Evolutionary conservation across 2,329 filamentous ascomycete species (phyloP).

Genomic region (Colletotrichum brevisporum): DNA sequence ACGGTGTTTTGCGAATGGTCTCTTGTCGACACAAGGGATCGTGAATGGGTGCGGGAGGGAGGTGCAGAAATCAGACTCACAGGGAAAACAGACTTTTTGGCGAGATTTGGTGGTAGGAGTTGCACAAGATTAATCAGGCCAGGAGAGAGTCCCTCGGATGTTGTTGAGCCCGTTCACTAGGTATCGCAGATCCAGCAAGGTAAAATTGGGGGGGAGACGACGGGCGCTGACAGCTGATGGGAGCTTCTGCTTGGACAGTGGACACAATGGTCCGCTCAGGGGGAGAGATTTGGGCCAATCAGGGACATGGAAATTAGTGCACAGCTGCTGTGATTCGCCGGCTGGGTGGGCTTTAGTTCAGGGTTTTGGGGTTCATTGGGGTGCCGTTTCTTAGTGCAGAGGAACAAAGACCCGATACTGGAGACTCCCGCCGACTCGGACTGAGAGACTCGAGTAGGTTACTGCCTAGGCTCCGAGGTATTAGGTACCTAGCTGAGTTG

Average conservation of each 20-base stretch:
- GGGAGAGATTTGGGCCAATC: constrained; percentile 23
- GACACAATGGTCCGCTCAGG: constrained; percentile 32
- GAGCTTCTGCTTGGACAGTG: constrained; percentile 32
- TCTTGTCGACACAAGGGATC: not conserved
- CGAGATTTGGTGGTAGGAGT: constrained; percentile 17
- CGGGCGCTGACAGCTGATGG: constrained; percentile 28
- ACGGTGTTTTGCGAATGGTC: constrained; percentile 1
- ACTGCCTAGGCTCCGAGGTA: too few species aligned
- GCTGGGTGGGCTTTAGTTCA: not conserved
- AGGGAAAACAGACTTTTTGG: constrained; percentile 16
- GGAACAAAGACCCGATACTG: not conserved
- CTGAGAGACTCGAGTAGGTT: not conserved
- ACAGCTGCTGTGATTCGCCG: constrained; percentile 31
- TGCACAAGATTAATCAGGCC: constrained; percentile 25
- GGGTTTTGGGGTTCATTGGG: constrained; percentile 8
- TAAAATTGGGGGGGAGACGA: constrained; percentile 33
- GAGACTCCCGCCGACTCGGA: not conserved
- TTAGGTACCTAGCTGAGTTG: not conserved
- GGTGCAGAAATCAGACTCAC: not conserved
- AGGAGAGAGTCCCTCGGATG: constrained; percentile 31
- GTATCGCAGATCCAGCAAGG: constrained; percentile 26
- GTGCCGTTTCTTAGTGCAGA: constrained; percentile 7
- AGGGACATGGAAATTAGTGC: constrained; percentile 33
- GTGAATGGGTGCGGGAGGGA: not conserved
- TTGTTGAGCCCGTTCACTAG: constrained; percentile 39